These are phyloP conservation scores for Ceratocystis huliohia DNA, from an alignment of 2,329 filamentous ascomycete genomes.

Conservation along the genomic window DNA sequence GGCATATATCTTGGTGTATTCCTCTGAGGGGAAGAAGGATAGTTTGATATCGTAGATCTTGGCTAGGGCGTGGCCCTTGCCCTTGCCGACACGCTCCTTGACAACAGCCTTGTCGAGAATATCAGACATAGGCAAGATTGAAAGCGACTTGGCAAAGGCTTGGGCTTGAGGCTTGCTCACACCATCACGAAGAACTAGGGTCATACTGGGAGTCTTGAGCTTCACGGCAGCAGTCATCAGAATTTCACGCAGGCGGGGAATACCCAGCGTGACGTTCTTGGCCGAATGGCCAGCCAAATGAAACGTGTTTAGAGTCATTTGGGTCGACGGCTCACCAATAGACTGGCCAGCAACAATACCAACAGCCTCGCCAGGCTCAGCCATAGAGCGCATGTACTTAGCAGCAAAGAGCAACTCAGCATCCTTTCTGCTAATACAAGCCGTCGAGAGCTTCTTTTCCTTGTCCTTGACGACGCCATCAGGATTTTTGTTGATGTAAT, in stretches of 20 bases:
- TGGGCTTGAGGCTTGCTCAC: conserved; percentile 56
- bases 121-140: conserved; percentile 68
- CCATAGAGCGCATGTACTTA: conserved; percentile 83
- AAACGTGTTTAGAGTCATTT: conserved; percentile 99
- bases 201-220: conserved; percentile 88
- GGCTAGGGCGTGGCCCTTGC: conserved; percentile 53
- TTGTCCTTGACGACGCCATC: conserved; percentile 40
- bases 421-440: conserved; percentile 49
- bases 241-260: conserved; percentile 91
- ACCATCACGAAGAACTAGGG: conserved; percentile 62
- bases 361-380: conserved; percentile 91
- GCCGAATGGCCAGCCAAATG: conserved; percentile 96
- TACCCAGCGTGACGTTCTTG: conserved; percentile 98
- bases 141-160: conserved; percentile 83
- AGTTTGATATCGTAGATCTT: conserved; percentile 77
- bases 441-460: conserved; percentile 27
- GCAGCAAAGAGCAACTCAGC: conserved; percentile 77
- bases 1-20: conserved; percentile 77
- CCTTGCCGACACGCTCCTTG: conserved; percentile 64
- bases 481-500: conserved; percentile 68
- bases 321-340: conserved; percentile 90
- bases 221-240: conserved; percentile 89
- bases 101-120: conserved; percentile 72
- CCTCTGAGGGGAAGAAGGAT: conserved; percentile 68
- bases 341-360: conserved; percentile 95